A percentile compares a stretch with the other conserved stretches of the same genome.
Evolutionary conservation across 345 rosid species (phyloP).

Genomic region (Euphorbia tirucalli): DNA sequence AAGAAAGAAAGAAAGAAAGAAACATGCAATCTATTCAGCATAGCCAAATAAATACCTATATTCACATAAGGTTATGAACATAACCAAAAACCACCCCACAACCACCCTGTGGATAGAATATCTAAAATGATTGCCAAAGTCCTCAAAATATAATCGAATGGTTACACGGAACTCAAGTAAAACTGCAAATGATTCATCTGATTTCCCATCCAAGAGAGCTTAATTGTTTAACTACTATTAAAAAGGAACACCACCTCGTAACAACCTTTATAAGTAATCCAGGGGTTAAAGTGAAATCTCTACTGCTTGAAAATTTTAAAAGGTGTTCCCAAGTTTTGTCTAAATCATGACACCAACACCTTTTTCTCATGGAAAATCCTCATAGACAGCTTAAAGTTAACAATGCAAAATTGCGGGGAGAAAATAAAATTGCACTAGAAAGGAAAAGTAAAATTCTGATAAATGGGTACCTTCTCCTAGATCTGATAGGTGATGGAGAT

Average conservation of each 20-base stretch:
- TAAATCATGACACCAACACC: background rate
- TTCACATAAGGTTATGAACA: background rate
- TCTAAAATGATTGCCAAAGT: background rate
- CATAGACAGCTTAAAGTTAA: background rate
- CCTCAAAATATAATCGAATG: background rate
- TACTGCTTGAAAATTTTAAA: no score
- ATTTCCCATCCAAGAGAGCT: background rate
- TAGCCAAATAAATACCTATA: conserved; percentile 6
- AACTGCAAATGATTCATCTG: background rate
- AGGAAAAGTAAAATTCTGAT: conserved; percentile 15
- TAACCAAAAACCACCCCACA: background rate
- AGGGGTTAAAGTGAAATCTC: background rate
- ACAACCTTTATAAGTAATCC: background rate
- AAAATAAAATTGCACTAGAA: conserved; percentile 9
- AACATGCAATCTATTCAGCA: background rate
- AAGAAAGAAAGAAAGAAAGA: background rate
- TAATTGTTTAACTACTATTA: background rate
- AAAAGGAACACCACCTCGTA: no score
- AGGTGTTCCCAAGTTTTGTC: background rate
- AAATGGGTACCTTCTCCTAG: conserved; percentile 74
- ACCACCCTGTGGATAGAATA: background rate
- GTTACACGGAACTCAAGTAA: background rate
- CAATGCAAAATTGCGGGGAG: background rate
- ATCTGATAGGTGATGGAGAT: conserved; percentile 81
- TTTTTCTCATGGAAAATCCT: conserved; percentile 7